Base-by-base conservation (phyloP, 1,284 basidiomycete species). In the Microbotryum silenes-acaulis region DNA sequence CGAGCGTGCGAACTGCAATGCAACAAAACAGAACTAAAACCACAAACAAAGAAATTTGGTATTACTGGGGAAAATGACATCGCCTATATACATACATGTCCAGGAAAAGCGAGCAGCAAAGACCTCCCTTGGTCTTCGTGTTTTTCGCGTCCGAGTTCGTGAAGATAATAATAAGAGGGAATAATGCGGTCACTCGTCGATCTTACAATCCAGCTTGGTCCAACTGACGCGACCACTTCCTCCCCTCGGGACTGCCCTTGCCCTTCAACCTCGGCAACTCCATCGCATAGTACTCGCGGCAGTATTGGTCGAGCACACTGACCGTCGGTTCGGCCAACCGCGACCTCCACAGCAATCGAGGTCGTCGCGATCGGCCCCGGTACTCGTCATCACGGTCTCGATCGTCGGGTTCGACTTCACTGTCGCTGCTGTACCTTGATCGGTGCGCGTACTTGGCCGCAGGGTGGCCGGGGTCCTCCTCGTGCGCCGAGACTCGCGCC, bases 171-270 rank as follows among this genome's bases (percentile, higher is more conserved):
- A 23, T 29, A 23, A 23, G 21, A 23, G 21, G 29, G 16, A 14
- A 50, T 16, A 29, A 21, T n/a, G 21, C 27, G 18, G 21, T 0
- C 27, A 12, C 23, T 16, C 27, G 23, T 6, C n/a, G n/a, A n/a
- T n/a, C n/a, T 33, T 31, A 53, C 51, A 53, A 33, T 12, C 51
- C 51, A 31, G 27, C 25, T 31, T 53, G 25, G 25, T 53, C 51
- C n/a, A 53, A 31, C 18, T 53, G 27, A 29, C 51, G 51, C 25
- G 27, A 29, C 51, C 51, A 53, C 33, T 53, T 53, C n/a, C 51
- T 20, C 4, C 51, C 51, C 33, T 53, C 51, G 18, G 27, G 51
- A 53, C 51, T 53, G 23, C 51, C 25, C 9, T 33, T n/a, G 33
- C 25, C 25, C 33, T 53, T 53, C 51, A 53, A 31, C 27, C 29